Evolutionary conservation across 176 grass and related monocot species (phyloP), one percentile per base, ranked within the genome.

Genomic region (Aegilops bicornis): DNA sequence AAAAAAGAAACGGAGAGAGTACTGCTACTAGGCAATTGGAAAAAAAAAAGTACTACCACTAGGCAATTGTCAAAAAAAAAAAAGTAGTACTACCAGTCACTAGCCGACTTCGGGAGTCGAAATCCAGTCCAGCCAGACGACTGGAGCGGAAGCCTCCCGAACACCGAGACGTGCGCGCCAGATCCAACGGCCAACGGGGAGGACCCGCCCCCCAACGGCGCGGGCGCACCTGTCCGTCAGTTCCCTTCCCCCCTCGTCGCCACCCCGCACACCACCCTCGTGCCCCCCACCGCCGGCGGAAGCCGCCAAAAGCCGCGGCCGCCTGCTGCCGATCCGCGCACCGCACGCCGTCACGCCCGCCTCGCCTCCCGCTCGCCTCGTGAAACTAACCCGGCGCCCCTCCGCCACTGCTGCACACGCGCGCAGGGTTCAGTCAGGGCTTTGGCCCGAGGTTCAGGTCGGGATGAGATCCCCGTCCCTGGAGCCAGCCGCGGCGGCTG

Each of bases 121-220:
- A 47, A 15, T 48, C 45, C 45, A 48, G 45, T 54, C 50, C 50
- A 54, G 50, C 50, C 0, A 52, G 48, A 0, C 37, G 83, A 22
- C 61, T 60, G 9, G 78, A 60, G 22, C 72, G 71, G 83, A 89
- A 25, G 13, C 33, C 62, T 77, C 66, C 33, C 83, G 88, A 76
- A 76, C 80, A 52, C 52, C 84, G 39, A 82, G 68, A 78, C 78
- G 83, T 22, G 50, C 64, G 83, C 83, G 83, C 87, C 54, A 86
- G 88, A 86, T 90, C 88, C 88, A 86, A 86, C 88, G 88, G 69
- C 88, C 79, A 73, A 83, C 88, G 83, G 33, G 23, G 76, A 80
- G 66, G 74, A 9, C 40, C 65, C 29, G 0, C 7, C 31, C 56
- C 13, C 7, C 75, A 35, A 78, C 48, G 31, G 52, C 69, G 4